phyloP scores from a whole-genome alignment of 1,284 basidiomycete species.

The Moesziomyces globuligerus region DNA sequence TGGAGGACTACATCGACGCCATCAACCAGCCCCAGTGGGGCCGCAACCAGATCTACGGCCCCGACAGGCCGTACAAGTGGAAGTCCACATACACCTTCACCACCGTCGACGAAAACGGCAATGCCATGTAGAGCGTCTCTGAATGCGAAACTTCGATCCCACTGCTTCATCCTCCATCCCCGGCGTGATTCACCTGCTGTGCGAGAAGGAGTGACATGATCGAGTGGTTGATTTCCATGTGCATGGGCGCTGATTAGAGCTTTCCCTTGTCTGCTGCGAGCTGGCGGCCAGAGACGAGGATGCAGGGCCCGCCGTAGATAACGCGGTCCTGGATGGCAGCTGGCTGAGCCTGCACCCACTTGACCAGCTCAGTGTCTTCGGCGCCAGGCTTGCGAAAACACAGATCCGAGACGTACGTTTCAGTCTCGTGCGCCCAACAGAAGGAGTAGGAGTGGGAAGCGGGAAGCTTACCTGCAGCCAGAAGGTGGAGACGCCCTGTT shows the following conservation, averaged over 20 bases:
- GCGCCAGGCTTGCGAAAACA: slow-evolving; percentile 63
- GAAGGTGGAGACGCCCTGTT: slow-evolving; percentile 49
- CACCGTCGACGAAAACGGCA: slow-evolving; percentile 44
- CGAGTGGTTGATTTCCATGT: not conserved
- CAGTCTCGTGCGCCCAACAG: no score
- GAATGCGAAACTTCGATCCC: no score
- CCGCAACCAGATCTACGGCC: slow-evolving; percentile 54
- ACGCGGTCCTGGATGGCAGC: slow-evolving; percentile 49
- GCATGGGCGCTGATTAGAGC: slow-evolving; percentile 25
- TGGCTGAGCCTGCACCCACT: slow-evolving; percentile 55
- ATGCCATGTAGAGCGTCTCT: slow-evolving; percentile 14
- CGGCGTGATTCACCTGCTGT: no score
- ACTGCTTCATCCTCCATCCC: no score
- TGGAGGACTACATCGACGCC: slow-evolving; percentile 60
- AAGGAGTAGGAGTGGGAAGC: not conserved
- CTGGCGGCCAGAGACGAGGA: slow-evolving; percentile 59
- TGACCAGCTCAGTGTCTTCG: slow-evolving; percentile 53
- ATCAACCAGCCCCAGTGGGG: slow-evolving; percentile 60
- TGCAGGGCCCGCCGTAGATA: slow-evolving; percentile 63
- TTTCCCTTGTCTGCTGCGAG: slow-evolving; percentile 59
- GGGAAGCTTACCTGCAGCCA: slow-evolving; percentile 63
- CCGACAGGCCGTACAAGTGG: slow-evolving; percentile 55
- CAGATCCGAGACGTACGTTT: no score
- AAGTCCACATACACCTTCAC: slow-evolving; percentile 55
- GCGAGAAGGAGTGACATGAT: no score